These are phyloP conservation scores for Tetrapisispora phaffii DNA, from an alignment of 805 yeast species.

Conservation along the genomic window DNA sequence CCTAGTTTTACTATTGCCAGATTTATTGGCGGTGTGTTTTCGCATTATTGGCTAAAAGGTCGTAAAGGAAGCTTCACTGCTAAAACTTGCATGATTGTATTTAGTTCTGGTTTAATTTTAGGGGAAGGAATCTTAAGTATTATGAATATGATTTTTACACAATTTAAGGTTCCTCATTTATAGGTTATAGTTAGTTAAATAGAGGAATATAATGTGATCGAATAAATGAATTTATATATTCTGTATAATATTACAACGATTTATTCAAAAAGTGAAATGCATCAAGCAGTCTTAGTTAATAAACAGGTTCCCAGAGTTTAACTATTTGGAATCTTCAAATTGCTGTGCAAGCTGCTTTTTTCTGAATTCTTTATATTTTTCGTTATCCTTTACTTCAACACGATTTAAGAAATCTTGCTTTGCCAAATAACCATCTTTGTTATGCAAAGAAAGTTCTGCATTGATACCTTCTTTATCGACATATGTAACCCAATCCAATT, in stretches of 20 bases:
- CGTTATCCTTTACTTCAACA: conserved; percentile 43
- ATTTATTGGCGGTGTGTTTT: conserved; percentile 74
- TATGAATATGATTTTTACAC: conserved; percentile 66
- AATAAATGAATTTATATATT: no score
- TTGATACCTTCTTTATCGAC: conserved; percentile 78
- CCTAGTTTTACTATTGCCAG: conserved; percentile 92
- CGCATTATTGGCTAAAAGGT: conserved; percentile 46
- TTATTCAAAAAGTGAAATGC: no score
- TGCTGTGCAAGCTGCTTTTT: conserved; percentile 28
- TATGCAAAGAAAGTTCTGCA: conserved; percentile 71
- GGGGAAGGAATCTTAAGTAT: conserved; percentile 92
- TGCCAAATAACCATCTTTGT: conserved; percentile 84
- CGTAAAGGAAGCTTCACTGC: conserved; percentile 34
- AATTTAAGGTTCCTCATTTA: conserved; percentile 54
- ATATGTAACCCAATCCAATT: conserved; percentile 90
- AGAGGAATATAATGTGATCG: no score
- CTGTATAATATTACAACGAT: no score
- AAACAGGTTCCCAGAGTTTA: no score
- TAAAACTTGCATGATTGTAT: conserved; percentile 69
- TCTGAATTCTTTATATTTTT: conserved; percentile 32
- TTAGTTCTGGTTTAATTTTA: conserved; percentile 82
- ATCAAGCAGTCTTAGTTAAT: no score
- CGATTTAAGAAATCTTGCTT: conserved; percentile 81
- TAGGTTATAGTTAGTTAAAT: not conserved
- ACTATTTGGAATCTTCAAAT: conserved; percentile 7